Base-by-base conservation (phyloP, 805 yeast genomes). In the Kodamaea leandrae region DNA sequence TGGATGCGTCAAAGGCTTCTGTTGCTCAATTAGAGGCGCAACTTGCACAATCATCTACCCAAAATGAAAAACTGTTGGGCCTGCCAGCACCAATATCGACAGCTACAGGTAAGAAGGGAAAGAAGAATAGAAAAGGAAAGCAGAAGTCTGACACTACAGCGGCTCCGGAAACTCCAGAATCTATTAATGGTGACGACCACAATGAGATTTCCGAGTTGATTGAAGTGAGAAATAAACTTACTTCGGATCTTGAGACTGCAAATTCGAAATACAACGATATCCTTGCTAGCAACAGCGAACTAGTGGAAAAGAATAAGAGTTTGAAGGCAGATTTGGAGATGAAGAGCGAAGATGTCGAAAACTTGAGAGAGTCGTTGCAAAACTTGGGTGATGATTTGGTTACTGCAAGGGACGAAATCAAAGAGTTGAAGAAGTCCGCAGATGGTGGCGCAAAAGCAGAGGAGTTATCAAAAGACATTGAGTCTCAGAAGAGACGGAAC, bases 381-480 rank as follows among this genome's bases (percentile, higher is more conserved):
- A 80, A 77, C 42, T 72, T 89, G 19, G 96, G 96, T 1, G 77
- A 85, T 52, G 95, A 87, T 37, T 67, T 89, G 6, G 95, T 89
- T 1, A 74, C 76, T 4, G 78, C 88, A 0, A 78, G 76, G 48
- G 87, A 83, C 34, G 64, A 77, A 40, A 38, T 81, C 15, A 82
- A 83, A 50, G 57, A 53, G 3, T 24, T 60, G 14, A 57, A 53
- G 36, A 14, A 30, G 2, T 28, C 41, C 4, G 10, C 34, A 3
- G 20, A 36, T 4, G 43, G 20, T 15, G 32, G 17, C 23, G 17
- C 36, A 15, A 39, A 36, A 6, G 53, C 39, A 17, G 45, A 43
- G n/a, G 48, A 25, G 13, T 38, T 52, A 18, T 33, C 38, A 14
- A 45, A 35, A 12, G 58, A 53, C 13, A 9, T 39, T 10, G 34